Base-by-base conservation (phyloP, 306 rosid genomes). In the Rosa rugosa region DNA sequence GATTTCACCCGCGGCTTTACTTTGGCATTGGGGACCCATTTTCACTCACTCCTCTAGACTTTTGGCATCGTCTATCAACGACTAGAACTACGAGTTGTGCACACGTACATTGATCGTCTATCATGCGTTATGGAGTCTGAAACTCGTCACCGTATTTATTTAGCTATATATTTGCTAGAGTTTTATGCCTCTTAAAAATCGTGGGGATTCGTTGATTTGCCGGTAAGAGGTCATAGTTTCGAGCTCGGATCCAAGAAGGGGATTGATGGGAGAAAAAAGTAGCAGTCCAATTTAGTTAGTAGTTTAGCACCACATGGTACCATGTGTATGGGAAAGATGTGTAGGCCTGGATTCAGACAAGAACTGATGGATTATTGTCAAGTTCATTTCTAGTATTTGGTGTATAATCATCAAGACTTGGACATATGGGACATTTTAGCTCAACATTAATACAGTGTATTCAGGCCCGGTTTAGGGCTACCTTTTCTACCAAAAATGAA, bases 331-430 rank as follows among this genome's bases (percentile, higher is more conserved):
- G 62, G 62, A 36, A 20, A 76, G 56, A 51, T 38, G 44, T 53
- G 77, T 79, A 57, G 77, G 77, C 64, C 64, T 59, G 69, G 49
- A 14, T 40, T 71, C 69, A 59, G 82, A 79, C 82, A 79, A 79
- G 64, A 79, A 44, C 40, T 70, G 63, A 60, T 71, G 71, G 77
- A 70, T 71, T 59, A 46, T 57, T 49, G 77, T 49, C 51, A 59
- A 59, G 71, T 71, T 71, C 71, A n/a, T 13, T 79, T 59, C 25
- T 17, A 38, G 2, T 10, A 44, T 57, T 79, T 71, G 53, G 77
- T 54, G 69, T 8, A 20, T 46, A 72, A 41, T 41, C 59, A 25
- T 62, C n/a, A 34, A 56, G 20, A 31, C 25, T 54, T n/a, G 45
- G 44, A 47, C 38, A 73, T n/a, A 73, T 56, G 51, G 68, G 68